Base-by-base conservation (phyloP, 805 yeast genomes). In the Zygotorulaspora danielsina region DNA sequence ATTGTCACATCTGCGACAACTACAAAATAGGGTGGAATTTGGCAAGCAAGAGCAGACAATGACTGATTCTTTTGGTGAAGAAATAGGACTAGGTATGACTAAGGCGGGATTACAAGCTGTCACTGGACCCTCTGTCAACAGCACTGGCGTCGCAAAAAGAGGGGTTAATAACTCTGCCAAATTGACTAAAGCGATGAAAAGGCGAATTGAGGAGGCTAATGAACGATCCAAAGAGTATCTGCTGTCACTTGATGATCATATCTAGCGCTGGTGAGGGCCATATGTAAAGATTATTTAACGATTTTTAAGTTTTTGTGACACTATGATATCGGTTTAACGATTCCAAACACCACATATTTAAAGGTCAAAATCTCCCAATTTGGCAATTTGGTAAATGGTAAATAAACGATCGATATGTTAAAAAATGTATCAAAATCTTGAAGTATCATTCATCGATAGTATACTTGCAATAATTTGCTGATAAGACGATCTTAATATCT, bases 11-110 rank as follows among this genome's bases (percentile, higher is more conserved):
- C 58, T 84, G 31, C 79, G 88, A 24, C 81, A 78, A 48, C 83
- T 95, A 2, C 95, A 86, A 53, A 88, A 90, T 57, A 76, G 84
- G 54, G 73, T 89, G 76, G 82, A 72, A 29, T 89, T 90, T 64
- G 96, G 95, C 5, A 73, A 79, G 50, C 69, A 72, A 46, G 96
- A 86, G 55, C 76, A 71, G 15, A 72, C 80, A 1, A 65, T 71
- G 2, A 65, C 67, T 45, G 88, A 83, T 45, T 69, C 78, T 0
- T 81, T 68, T 55, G 95, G 94, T 8, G 88, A 85, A 38, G 95
- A 86, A 52, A 67, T 83, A 21, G 96, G 96, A 0, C 54, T 87
- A 34, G 95, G 96, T 3, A 78, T 85, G 86, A 70, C 78, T 9
- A 46, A 42, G 19, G 38, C 58, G 1, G 34, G 55, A 28, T 12